phyloP scores from a whole-genome alignment of 1,284 basidiomycete species.

The Pascua sp. region DNA sequence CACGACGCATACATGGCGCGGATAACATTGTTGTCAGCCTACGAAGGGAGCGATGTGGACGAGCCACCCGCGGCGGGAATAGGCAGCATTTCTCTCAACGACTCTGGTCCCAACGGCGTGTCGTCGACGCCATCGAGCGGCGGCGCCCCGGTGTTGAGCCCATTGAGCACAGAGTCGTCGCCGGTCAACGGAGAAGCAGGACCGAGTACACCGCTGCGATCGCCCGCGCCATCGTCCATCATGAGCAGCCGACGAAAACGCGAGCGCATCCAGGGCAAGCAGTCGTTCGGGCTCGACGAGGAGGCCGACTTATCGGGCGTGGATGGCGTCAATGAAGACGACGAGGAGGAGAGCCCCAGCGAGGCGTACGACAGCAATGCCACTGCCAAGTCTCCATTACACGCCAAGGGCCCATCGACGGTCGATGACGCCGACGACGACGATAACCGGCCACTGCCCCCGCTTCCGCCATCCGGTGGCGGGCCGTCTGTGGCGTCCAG shows the following conservation, averaged over 20 bases:
- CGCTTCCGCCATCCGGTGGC: conserved; percentile 10
- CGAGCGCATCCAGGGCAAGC: conserved; percentile 10
- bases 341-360: conserved; percentile 1
- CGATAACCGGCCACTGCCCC: conserved; percentile 23
- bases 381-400: too few species aligned
- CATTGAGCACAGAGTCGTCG: conserved; percentile 2
- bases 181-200: conserved; percentile 8
- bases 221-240: conserved; percentile 5
- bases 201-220: conserved; percentile 7
- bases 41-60: conserved; percentile 21
- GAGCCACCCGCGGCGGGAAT: conserved; percentile 1
- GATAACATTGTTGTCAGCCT: conserved; percentile 39
- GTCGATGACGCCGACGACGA: neutral
- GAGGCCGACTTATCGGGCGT: conserved; percentile 28
- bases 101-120: neutral
- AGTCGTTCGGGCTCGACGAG: conserved; percentile 30
- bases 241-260: neutral
- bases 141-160: too few species aligned
- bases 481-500: too few species aligned
- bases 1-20: conserved; percentile 49
- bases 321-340: conserved; percentile 21
- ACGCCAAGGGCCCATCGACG: neutral
- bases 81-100: conserved; percentile 1
- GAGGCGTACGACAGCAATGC: neutral
- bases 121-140: neutral